Evolutionary conservation across 768 basidiomycete genomes (phyloP).

Genomic region (Leccinum subtestaceum): DNA sequence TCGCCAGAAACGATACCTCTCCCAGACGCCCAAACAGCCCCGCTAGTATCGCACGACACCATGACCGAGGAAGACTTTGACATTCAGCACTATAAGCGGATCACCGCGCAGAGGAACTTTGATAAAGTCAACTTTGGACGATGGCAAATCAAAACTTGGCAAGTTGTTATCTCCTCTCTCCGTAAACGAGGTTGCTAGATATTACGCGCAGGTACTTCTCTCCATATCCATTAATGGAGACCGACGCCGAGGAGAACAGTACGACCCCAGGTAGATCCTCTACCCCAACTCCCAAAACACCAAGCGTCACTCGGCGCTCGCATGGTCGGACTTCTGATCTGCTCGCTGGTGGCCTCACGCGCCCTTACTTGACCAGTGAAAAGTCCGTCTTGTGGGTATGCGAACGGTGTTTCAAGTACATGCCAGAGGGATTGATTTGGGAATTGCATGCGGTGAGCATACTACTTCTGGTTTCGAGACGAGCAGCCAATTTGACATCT

Average conservation of each 20-base stretch:
- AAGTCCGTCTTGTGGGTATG: constrained; percentile 75
- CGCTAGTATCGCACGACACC: constrained; percentile 26
- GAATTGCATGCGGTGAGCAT: constrained; percentile 60
- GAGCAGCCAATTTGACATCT: constrained; percentile 8
- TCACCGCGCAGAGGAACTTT: constrained; percentile 75
- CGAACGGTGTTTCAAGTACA: constrained; percentile 96
- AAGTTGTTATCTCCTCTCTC: constrained; percentile 15
- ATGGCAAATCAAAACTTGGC: constrained; percentile 91
- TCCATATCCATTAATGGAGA: constrained; percentile 79
- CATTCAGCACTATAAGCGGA: constrained; percentile 62
- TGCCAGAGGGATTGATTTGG: constrained; percentile 71
- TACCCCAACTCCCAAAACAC: constrained; percentile 38
- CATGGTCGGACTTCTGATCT: constrained; percentile 76
- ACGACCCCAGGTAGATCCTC: constrained; percentile 25
- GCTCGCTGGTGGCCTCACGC: constrained; percentile 58
- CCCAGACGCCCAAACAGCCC: constrained; percentile 12
- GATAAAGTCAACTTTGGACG: constrained; percentile 82
- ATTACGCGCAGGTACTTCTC: constrained; percentile 76
- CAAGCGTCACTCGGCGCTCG: constrained; percentile 54
- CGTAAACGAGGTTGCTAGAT: neutral
- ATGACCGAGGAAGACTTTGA: constrained; percentile 73
- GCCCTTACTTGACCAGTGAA: constrained; percentile 44
- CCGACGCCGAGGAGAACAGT: constrained; percentile 53
- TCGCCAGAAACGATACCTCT: constrained; percentile 13
- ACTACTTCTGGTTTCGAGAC: constrained; percentile 4